phyloP scores from a whole-genome alignment of 495 filamentous ascomycete species.

The Cercophora newfieldiana region DNA sequence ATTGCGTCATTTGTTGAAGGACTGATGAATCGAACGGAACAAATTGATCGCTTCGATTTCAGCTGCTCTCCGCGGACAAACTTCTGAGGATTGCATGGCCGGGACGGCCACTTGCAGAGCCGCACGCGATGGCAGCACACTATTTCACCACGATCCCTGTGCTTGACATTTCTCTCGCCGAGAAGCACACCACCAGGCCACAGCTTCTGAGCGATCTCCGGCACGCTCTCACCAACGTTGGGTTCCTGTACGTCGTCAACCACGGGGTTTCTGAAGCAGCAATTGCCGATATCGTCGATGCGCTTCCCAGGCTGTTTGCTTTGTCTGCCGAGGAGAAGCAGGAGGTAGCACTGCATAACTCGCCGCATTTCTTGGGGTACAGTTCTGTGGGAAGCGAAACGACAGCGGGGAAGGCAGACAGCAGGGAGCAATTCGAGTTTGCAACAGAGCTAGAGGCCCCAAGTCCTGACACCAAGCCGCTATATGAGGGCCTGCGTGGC shows the following conservation, averaged over 20 bases:
- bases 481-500: slow-evolving; percentile 53
- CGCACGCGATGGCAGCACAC: background rate
- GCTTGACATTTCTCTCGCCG: slow-evolving; percentile 47
- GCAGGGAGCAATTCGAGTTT: slow-evolving; percentile 58
- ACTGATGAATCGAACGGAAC: no score
- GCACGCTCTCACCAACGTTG: slow-evolving; percentile 48
- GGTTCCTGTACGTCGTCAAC: slow-evolving; percentile 55
- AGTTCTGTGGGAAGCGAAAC: slow-evolving; percentile 51
- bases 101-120: no score
- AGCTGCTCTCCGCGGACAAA: no score
- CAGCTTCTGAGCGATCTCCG: slow-evolving; percentile 43
- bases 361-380: slow-evolving; percentile 57
- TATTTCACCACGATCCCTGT: slow-evolving; percentile 44
- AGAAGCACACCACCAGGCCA: slow-evolving; percentile 23
- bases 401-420: slow-evolving; percentile 49
- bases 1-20: no score
- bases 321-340: slow-evolving; percentile 40
- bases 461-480: slow-evolving; percentile 36
- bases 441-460: slow-evolving; percentile 49
- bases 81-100: no score
- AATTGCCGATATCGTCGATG: slow-evolving; percentile 40
- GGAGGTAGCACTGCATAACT: slow-evolving; percentile 47
- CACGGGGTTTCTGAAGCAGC: slow-evolving; percentile 43
- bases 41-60: no score
- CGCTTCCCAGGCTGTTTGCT: slow-evolving; percentile 48